Base-by-base conservation (phyloP, 148 eudicot genomes). In the Polygonum aviculare region DNA sequence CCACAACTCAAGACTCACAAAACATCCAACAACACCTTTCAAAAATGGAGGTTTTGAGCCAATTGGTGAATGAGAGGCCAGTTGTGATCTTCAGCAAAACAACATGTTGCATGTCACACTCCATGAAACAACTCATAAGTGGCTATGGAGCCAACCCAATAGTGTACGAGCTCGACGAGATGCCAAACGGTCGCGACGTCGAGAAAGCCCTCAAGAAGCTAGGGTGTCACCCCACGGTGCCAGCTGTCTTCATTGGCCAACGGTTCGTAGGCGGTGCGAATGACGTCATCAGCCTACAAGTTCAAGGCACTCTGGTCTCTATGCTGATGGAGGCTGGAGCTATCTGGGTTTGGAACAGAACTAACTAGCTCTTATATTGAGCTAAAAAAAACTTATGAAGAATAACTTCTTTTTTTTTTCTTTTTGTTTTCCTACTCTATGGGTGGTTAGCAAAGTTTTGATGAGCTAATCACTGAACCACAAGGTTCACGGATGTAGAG, bases 71-170 rank as follows among this genome's bases (percentile, higher is more conserved):
- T 2, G 83, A 88, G 40, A 85, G 79, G 52, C 88, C 92, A 35
- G 84, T 86, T 72, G 92, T 86, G 47, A 83, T 88, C 47, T 86
- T 88, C 81, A 84, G 89, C 88, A 84, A 83, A 41, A 84, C 79
- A 69, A 31, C 75, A 22, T 86, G 92, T 47, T 83, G 88, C 81
- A 86, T 88, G 77, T 72, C 74, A 67, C 86, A 88, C 84, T 77
- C 84, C 80, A 78, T 88, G 22, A 77, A 75, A 77, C 75, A 82
- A 35, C 83, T 88, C 22, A 84, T 88, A 21, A 69, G 55, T 49
- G 76, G 86, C 60, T 88, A 85, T 40, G 92, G 92, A 14, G 92
- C 92, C 0, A 86, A 84, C 59, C 81, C 86, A 1, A 77, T 35
- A 1, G 83, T 88, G 21, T 84, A 86, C 51, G 89, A 88, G 79